Conservation (phyloP, 352 stramenopile species). For the Globisporangium uncinulatum region DNA sequence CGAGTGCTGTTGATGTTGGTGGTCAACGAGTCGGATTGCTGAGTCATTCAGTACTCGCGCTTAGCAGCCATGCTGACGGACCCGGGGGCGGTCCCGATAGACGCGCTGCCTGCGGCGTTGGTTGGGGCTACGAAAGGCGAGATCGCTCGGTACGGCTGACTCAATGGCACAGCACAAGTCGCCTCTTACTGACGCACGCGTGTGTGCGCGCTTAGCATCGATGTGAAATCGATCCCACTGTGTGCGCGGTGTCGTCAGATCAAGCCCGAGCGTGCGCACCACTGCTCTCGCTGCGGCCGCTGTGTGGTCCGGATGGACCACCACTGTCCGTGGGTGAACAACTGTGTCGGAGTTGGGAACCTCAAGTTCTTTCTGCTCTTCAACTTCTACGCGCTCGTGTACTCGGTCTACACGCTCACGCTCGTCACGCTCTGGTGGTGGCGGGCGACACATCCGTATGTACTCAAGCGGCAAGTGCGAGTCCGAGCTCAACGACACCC, state of each 20-base stretch:
- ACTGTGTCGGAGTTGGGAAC: conserved; percentile 98
- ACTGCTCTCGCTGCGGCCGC: conserved; percentile 94
- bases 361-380: conserved; percentile 95
- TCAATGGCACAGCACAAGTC: neutral
- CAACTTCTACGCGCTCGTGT: conserved; percentile 90
- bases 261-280: conserved; percentile 95
- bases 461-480: neutral
- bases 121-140: conserved; percentile 71
- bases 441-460: conserved; percentile 53
- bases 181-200: neutral
- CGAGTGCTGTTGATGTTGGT: neutral
- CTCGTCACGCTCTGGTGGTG: conserved; percentile 90
- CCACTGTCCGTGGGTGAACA: conserved; percentile 99
- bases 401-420: conserved; percentile 92
- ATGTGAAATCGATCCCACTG: conserved; percentile 77
- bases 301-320: conserved; percentile 99
- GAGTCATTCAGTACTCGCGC: neutral
- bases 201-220: conserved; percentile 29
- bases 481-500: too few species aligned
- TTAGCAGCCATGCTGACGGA: conserved; percentile 95
- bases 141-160: conserved; percentile 34
- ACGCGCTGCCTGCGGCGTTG: conserved; percentile 85
- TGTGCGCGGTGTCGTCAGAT: conserved; percentile 93
- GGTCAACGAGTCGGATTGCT: too few species aligned
- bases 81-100: conserved; percentile 94